Percentiles rank a stretch among this genome's conserved stretches.
Evolutionary conservation across 192 early-diverging fungal species (phyloP).

Genomic region (Coemansia sp.): DNA sequence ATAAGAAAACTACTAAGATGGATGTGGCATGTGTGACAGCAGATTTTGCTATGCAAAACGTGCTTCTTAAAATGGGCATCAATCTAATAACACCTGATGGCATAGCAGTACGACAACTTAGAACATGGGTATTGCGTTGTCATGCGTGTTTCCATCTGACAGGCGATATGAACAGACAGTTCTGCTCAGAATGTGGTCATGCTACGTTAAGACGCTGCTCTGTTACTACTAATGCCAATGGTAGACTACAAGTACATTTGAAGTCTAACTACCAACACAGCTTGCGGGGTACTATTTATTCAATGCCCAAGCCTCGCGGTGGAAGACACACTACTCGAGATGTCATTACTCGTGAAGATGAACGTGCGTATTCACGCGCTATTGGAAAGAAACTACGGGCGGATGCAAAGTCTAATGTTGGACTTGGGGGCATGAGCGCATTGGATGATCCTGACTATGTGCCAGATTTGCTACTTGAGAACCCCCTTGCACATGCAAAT

Average conservation of each 20-base stretch:
- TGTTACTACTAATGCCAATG: conserved; percentile 74
- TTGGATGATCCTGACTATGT: conserved; percentile 43
- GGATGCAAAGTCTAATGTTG: conserved; percentile 32
- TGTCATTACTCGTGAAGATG: conserved; percentile 87
- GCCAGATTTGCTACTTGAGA: conserved; percentile 28
- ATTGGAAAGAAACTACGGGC: conserved; percentile 28
- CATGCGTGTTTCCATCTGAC: conserved; percentile 90
- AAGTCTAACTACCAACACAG: conserved; percentile 92
- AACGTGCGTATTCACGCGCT: conserved; percentile 71
- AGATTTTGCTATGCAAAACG: conserved; percentile 98
- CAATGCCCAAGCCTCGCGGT: conserved; percentile 80
- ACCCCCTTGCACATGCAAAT: conserved; percentile 10
- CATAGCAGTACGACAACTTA: conserved; percentile 68
- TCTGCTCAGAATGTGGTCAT: conserved; percentile 91
- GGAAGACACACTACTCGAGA: conserved; percentile 70
- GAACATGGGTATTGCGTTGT: conserved; percentile 90
- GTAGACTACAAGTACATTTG: conserved; percentile 76
- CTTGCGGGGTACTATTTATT: conserved; percentile 83
- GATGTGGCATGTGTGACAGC: conserved; percentile 86
- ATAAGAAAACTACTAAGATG: conserved; percentile 31
- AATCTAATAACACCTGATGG: conserved; percentile 84
- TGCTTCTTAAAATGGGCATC: conserved; percentile 90
- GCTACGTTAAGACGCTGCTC: conserved; percentile 82
- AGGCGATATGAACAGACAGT: conserved; percentile 82
- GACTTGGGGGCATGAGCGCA: conserved; percentile 21